A percentile compares a stretch with the other conserved stretches of the same genome.
phyloP scores from a whole-genome alignment of 2,329 filamentous ascomycete genomes.

The Exophiala aquamarina region DNA sequence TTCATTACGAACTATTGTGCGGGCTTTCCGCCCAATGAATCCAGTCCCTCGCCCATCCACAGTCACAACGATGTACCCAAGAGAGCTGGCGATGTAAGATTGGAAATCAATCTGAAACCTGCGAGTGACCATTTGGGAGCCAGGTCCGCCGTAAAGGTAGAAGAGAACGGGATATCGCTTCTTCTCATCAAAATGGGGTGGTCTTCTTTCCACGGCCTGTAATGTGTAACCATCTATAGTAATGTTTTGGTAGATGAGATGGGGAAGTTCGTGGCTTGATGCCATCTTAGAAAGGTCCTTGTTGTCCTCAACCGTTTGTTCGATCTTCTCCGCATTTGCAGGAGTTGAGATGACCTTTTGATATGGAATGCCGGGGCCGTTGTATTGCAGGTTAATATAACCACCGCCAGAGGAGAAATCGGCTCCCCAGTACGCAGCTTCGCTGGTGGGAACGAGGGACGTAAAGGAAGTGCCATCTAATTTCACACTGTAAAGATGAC shows the following conservation, averaged over 20 bases:
- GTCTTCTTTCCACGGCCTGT: conserved; percentile 78
- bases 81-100: conserved; percentile 76
- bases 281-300: conserved; percentile 66
- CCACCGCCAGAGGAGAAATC: conserved; percentile 82
- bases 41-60: conserved; percentile 93
- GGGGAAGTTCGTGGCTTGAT: conserved; percentile 75
- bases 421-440: conserved; percentile 74
- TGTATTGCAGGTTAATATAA: conserved; percentile 80
- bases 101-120: conserved; percentile 85
- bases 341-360: conserved; percentile 88
- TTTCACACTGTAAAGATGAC: conserved; percentile 87
- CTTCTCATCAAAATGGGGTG: conserved; percentile 79
- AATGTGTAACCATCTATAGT: conserved; percentile 76
- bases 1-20: conserved; percentile 78
- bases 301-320: conserved; percentile 78
- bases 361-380: conserved; percentile 82
- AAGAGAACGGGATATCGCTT: conserved; percentile 87
- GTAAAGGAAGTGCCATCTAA: conserved; percentile 74
- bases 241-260: conserved; percentile 78
- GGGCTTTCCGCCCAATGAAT: conserved; percentile 79
- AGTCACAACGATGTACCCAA: conserved; percentile 93
- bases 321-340: conserved; percentile 62
- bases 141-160: conserved; percentile 89
- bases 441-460: conserved; percentile 70
- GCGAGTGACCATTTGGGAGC: conserved; percentile 84